Evolutionary conservation across 805 yeast genomes (phyloP), one percentile per base, ranked within the genome.

Genomic region (Teunomyces cretensis): DNA sequence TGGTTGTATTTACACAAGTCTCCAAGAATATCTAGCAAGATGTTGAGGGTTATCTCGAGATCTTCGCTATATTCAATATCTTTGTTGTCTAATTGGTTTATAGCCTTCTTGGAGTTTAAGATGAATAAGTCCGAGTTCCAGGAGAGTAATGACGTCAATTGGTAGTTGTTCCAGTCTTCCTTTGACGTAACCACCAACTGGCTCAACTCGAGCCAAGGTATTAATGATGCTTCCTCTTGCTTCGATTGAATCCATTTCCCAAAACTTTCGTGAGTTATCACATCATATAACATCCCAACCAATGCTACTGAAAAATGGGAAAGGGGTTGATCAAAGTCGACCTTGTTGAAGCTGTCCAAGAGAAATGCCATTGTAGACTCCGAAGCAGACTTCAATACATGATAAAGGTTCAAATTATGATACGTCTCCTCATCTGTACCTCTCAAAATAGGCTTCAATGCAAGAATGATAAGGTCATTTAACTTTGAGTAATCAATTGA

Each of bases 1-100:
- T 65, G 58, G 28, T 76, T 63, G 48, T 60, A 76, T 37, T 70
- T 69, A 13, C 74, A 53, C 26, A 78, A 49, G 40, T 72, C 72
- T 4, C 76, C 56, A 4, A 78, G 50, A 22, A 73, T 64, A 49
- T 79, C 81, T 8, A 77, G 53, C 1, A 60, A 45, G 3, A 65
- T 54, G 12, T 66, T 50, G 8, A 57, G 11, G 13, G 6, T 31
- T 17, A 39, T 17, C 49, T 56, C 46, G 33, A 38, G 43, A 27
- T 41, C 33, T 37, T 36, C 14, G n/a, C 46, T 47, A 13, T 19
- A 22, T 2, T 22, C 24, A 9, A 45, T 47, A 13, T 39, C 31
- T 15, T 12, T 5, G 19, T 11, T 30, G 9, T 30, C 30, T 14
- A 39, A 13, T 30, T 24, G 35, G n/a, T 22, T 11, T 8, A 39